Conservation (phyloP, 2,329 filamentous ascomycete species). For the Pyrenochaeta sp. region DNA sequence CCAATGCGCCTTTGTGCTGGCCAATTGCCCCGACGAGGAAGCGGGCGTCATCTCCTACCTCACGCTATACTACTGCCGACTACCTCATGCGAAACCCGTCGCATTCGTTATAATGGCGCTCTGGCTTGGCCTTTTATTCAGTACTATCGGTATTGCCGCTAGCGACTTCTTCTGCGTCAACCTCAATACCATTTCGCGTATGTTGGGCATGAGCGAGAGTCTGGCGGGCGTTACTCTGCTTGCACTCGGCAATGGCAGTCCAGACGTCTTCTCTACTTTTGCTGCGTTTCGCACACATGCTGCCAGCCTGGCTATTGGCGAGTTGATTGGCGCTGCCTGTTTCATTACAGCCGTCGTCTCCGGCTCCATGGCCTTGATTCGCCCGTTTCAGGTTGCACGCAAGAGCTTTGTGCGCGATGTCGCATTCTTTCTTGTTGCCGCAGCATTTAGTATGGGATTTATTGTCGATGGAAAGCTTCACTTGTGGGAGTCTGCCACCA, state of each 20-base stretch:
- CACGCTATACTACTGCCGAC: conserved; percentile 85
- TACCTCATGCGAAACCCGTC: conserved; percentile 72
- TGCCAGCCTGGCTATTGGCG: conserved; percentile 94
- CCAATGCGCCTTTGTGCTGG: conserved; percentile 84
- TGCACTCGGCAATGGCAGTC: conserved; percentile 96
- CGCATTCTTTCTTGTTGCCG: conserved; percentile 87
- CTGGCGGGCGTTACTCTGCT: conserved; percentile 95
- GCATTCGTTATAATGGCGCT: conserved; percentile 80
- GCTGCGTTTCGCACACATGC: conserved; percentile 97
- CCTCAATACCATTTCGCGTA: conserved; percentile 86
- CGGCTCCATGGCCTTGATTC: conserved; percentile 95
- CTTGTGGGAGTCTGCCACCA: conserved; percentile 86
- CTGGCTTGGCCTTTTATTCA: conserved; percentile 92
- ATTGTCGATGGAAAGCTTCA: conserved; percentile 83
- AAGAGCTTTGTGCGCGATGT: conserved; percentile 93
- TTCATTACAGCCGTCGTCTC: conserved; percentile 98
- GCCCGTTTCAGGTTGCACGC: conserved; percentile 89
- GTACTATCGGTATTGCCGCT: conserved; percentile 95
- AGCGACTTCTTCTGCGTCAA: conserved; percentile 99
- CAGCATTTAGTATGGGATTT: conserved; percentile 86
- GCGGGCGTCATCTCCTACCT: conserved; percentile 90
- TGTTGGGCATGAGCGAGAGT: conserved; percentile 94
- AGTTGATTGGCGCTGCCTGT: conserved; percentile 90
- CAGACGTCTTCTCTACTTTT: conserved; percentile 98
- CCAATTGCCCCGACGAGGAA: conserved; percentile 87